Evolutionary conservation across 768 basidiomycete species (phyloP).

Genomic region (Thelephora ganbajun): DNA sequence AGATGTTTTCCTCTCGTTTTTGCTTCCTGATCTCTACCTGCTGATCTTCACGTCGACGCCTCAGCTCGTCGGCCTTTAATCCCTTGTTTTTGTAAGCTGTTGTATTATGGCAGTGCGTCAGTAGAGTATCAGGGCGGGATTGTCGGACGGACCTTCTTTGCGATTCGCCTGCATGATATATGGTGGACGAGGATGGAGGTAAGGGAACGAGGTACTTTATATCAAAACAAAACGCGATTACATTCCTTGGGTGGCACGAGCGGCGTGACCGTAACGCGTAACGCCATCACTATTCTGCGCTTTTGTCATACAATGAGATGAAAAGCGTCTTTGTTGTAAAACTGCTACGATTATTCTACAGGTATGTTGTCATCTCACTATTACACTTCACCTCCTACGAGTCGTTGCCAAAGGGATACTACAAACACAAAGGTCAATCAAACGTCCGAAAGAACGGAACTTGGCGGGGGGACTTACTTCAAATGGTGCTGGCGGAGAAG

Average conservation of each 20-base stretch:
- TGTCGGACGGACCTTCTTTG: conserved; percentile 40
- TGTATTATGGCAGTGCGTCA: conserved; percentile 22
- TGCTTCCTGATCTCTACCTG: conserved; percentile 98
- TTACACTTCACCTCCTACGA: conserved; percentile 19
- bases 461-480: conserved; percentile 43
- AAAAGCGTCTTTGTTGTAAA: background rate
- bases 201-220: background rate
- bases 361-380: background rate
- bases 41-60: conserved; percentile 93
- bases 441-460: background rate
- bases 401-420: conserved; percentile 73
- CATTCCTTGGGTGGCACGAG: background rate
- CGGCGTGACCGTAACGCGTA: background rate
- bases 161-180: conserved; percentile 61
- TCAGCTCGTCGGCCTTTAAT: conserved; percentile 84
- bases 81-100: conserved; percentile 87
- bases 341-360: conserved; percentile 1
- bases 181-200: conserved; percentile 12
- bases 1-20: conserved; percentile 97
- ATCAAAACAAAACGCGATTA: background rate
- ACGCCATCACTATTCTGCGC: background rate
- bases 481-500: conserved; percentile 57
- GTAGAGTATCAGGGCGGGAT: background rate
- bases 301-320: background rate
- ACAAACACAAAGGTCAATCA: conserved; percentile 12